Evolutionary conservation across 352 stramenopile genomes (phyloP).

Genomic region (Pythium myriotylum): DNA sequence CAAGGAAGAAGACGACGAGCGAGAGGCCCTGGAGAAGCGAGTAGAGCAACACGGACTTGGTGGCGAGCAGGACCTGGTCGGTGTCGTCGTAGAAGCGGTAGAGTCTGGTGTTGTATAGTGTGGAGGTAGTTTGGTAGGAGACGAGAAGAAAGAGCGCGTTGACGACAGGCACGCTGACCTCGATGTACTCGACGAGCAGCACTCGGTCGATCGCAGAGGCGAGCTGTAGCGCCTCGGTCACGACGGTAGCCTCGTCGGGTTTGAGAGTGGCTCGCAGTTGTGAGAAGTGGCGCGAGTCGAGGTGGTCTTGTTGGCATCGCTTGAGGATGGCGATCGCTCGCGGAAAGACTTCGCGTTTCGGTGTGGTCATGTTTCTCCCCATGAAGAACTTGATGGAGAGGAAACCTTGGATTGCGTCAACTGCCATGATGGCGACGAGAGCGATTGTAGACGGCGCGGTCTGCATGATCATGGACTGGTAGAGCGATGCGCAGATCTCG

Average conservation of each 20-base stretch:
- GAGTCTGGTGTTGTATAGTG: slow-evolving; percentile 26
- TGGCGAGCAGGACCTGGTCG: slow-evolving; percentile 1
- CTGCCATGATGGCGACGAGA: slow-evolving; percentile 20
- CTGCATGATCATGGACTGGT: slow-evolving; percentile 31
- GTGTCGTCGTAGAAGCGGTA: slow-evolving; percentile 21
- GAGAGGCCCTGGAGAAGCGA: slow-evolving; percentile 20
- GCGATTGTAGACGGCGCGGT: slow-evolving; percentile 5
- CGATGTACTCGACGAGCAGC: slow-evolving; percentile 27
- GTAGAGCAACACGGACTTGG: slow-evolving; percentile 22
- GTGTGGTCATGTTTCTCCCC: slow-evolving; percentile 6
- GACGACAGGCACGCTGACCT: slow-evolving; percentile 23
- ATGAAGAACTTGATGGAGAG: slow-evolving; percentile 22
- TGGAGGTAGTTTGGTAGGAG: slow-evolving; percentile 10
- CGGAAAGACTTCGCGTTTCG: slow-evolving; percentile 2
- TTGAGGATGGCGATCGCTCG: slow-evolving; percentile 2
- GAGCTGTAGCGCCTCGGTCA: slow-evolving; percentile 16
- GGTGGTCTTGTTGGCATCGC: not conserved
- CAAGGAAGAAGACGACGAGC: slow-evolving; percentile 13
- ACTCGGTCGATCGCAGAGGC: slow-evolving; percentile 3
- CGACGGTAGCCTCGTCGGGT: not conserved
- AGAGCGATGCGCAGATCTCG: slow-evolving; percentile 30
- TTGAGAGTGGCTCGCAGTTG: not conserved
- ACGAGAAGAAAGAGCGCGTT: slow-evolving; percentile 15
- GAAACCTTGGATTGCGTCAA: slow-evolving; percentile 22
- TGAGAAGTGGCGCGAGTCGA: not conserved